phyloP scores from a whole-genome alignment of 106 monocot species.

The Dioscorea dumetorum region DNA sequence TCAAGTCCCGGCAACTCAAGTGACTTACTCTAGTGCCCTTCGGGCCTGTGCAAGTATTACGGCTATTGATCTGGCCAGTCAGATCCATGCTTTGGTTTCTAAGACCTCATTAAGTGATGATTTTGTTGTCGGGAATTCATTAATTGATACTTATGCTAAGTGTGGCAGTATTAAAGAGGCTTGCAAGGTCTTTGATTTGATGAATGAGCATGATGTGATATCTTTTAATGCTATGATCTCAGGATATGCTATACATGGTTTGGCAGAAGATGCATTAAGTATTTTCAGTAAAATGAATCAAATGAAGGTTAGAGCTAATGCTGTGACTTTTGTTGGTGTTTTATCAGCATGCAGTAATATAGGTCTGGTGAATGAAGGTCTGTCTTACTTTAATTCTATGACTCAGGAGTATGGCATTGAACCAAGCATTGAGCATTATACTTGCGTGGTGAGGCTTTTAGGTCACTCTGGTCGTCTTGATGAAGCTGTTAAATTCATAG shows the following conservation, averaged over 20 bases:
- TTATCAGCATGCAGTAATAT: slow-evolving; percentile 67
- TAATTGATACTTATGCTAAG: slow-evolving; percentile 84
- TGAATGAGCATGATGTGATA: slow-evolving; percentile 44
- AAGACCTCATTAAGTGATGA: slow-evolving; percentile 51
- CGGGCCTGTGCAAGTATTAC: slow-evolving; percentile 78
- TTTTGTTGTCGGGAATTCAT: slow-evolving; percentile 47
- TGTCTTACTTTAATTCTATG: slow-evolving; percentile 47
- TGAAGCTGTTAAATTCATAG: slow-evolving; percentile 65
- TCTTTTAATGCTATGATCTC: slow-evolving; percentile 93
- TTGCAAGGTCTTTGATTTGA: slow-evolving; percentile 47
- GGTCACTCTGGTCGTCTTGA: slow-evolving; percentile 63
- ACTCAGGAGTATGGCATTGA: slow-evolving; percentile 38
- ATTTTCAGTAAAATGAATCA: slow-evolving; percentile 55
- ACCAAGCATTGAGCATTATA: slow-evolving; percentile 80
- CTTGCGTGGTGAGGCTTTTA: slow-evolving; percentile 83
- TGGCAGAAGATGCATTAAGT: slow-evolving; percentile 32
- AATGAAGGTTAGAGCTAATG: slow-evolving; percentile 36
- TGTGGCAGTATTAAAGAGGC: slow-evolving; percentile 55
- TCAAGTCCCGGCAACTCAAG: slow-evolving; percentile 40
- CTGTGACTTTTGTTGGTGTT: slow-evolving; percentile 65
- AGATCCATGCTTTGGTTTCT: slow-evolving; percentile 54
- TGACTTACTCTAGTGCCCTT: slow-evolving; percentile 80
- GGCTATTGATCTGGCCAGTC: slow-evolving; percentile 39
- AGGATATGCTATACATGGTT: slow-evolving; percentile 76
- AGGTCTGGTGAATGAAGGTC: slow-evolving; percentile 50